Evolutionary conservation across 192 early-diverging fungal species (phyloP), one percentile per base, ranked within the genome.

Genomic region (Diversispora epigaea): DNA sequence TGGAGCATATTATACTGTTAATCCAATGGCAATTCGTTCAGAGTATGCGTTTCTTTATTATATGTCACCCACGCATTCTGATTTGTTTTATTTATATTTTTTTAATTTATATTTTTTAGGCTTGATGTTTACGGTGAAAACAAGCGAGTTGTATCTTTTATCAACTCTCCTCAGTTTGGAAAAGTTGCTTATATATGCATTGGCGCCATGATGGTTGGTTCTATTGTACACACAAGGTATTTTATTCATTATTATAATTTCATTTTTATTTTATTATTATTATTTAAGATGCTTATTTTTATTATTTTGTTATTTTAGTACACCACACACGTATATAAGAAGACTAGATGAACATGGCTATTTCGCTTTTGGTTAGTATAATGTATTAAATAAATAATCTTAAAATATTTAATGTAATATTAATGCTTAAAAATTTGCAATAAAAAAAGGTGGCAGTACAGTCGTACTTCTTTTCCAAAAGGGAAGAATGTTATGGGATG

Each of bases 141-240:
- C 78, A 85, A 86, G 10, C 84, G 93, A 12, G 76, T 83, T 25
- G 83, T 95, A 17, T 89, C 86, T 8, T 84, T 84, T 25, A 85
- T 95, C 14, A 80, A 91, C 41, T 86, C 87, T 10, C 76, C 80
- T 2, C 82, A 85, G 40, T 91, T 92, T 80, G 93, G 93, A 7
- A 85, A 80, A 9, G 87, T 95, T 3, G 89, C 91, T 0, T 85
- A 85, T 81, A 86, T 91, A 0, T 80, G 83, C 63, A 88, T 95
- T 68, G 93, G 93, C 14, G 92, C 93, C 25, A 93, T 95, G 91
- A 87, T 95, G 89, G 93, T 95, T 4, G 93, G 93, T 12, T 90
- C 89, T 11, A 92, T 93, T 52, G 76, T 88, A 8, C 60, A 90
- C 40, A 93, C 92, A 1, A 83, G 81, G 10, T 43, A 85, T 44